phyloP scores from a whole-genome alignment of 2,329 filamentous ascomycete species.

The Fusarium sacchari region DNA sequence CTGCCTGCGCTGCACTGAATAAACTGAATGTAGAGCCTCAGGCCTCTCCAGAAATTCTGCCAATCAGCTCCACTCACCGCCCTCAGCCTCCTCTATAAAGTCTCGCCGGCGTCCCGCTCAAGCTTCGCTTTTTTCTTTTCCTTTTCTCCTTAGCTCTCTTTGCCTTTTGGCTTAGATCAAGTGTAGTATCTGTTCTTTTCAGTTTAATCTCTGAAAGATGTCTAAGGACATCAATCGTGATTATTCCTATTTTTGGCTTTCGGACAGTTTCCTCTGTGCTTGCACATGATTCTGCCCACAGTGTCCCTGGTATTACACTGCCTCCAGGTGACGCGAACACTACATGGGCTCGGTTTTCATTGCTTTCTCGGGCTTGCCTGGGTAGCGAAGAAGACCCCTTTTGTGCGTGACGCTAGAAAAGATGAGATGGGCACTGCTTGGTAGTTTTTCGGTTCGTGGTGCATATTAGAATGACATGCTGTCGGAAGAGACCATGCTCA shows the following conservation, averaged over 20 bases:
- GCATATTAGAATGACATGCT: too few species aligned
- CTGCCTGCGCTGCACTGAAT: background rate
- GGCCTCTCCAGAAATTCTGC: constrained; percentile 40
- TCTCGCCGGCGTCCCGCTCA: background rate
- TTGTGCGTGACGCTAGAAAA: background rate
- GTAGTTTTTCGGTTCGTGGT: background rate
- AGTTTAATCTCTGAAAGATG: constrained; percentile 95
- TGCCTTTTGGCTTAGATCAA: constrained; percentile 83
- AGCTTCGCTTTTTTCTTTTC: constrained; percentile 37
- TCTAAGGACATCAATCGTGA: constrained; percentile 77
- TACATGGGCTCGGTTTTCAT: constrained; percentile 47
- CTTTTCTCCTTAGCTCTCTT: constrained; percentile 56
- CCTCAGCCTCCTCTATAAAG: constrained; percentile 36
- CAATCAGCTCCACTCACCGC: constrained; percentile 42
- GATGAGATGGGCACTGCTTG: background rate
- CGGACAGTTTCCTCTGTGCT: constrained; percentile 50
- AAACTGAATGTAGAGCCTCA: constrained; percentile 3
- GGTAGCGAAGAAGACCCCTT: constrained; percentile 47
- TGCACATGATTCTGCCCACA: constrained; percentile 50
- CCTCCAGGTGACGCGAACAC: constrained; percentile 53
- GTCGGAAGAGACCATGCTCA: too few species aligned
- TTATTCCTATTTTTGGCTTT: constrained; percentile 74
- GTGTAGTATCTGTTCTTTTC: constrained; percentile 97
- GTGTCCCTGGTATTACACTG: constrained; percentile 56
- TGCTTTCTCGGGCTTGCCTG: constrained; percentile 47